Percentiles rank a stretch among this genome's conserved stretches.
These are phyloP conservation scores for Laburnicola sp. DNA, from an alignment of 2,329 filamentous ascomycete genomes.

Conservation along the genomic window DNA sequence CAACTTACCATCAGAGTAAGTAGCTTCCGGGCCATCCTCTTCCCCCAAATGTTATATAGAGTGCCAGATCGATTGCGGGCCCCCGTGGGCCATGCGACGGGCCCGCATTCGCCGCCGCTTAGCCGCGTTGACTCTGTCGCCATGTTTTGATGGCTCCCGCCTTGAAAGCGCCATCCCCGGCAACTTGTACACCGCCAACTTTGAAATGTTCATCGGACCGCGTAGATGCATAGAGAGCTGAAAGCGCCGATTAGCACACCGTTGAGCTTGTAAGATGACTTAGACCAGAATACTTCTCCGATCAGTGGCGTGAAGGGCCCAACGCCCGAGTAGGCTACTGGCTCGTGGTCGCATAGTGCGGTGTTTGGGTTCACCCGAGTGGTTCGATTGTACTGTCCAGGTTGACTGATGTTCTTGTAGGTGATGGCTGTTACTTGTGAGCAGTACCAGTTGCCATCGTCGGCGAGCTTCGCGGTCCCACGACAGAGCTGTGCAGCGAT, in stretches of 20 bases:
- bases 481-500: constrained; percentile 39
- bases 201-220: constrained; percentile 67
- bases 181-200: constrained; percentile 70
- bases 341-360: constrained; percentile 58
- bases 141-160: background rate
- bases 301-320: constrained; percentile 69
- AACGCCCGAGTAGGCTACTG: constrained; percentile 59
- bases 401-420: constrained; percentile 65
- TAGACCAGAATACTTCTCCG: constrained; percentile 63
- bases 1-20: no score
- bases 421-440: constrained; percentile 66
- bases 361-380: constrained; percentile 61
- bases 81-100: background rate
- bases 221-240: constrained; percentile 74
- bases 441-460: constrained; percentile 68
- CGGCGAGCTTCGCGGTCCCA: constrained; percentile 34
- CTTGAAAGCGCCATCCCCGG: constrained; percentile 18
- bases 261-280: background rate
- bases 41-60: constrained; percentile 1
- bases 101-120: background rate
- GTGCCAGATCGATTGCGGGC: constrained; percentile 3
- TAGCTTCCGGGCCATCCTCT: background rate
- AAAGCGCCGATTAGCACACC: constrained; percentile 4
- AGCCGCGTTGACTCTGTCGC: background rate
- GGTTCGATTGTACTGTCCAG: constrained; percentile 67